Evolutionary conservation across 768 basidiomycete genomes (phyloP), one percentile per base, ranked within the genome.

Genomic region (Boletus patriciae): DNA sequence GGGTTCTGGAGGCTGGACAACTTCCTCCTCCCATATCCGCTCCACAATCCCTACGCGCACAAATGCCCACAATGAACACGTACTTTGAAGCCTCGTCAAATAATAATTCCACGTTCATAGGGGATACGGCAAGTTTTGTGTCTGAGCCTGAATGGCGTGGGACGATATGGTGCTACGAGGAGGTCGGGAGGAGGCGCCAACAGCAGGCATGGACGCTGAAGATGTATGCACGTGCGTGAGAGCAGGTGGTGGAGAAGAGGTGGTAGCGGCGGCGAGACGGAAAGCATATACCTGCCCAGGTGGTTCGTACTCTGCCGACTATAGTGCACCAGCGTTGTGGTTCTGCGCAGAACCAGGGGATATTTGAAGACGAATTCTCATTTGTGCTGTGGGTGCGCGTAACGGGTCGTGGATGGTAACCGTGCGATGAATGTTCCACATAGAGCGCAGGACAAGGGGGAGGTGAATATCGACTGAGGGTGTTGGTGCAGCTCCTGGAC

Each of bases 21-120:
- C n/a, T n/a, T n/a, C n/a, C n/a, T n/a, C n/a, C n/a, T n/a, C n/a
- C n/a, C n/a, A n/a, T n/a, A n/a, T n/a, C n/a, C n/a, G n/a, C n/a
- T n/a, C n/a, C n/a, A n/a, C n/a, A n/a, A n/a, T n/a, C n/a, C n/a
- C n/a, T n/a, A n/a, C n/a, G n/a, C n/a, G 83, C 49, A 96, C 85
- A 65, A 91, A 96, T 18, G 88, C 84, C 93, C 94, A 97, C 15
- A 96, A 75, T 5, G 87, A 87, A 71, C 93, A 95, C n/a, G 94
- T 92, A 37, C 87, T 80, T 13, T 93, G 84, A 19, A 97, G 77
- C 9, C 94, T 83, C 7, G 81, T 75, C 16, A 96, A 77, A 69
- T 94, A 96, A 87, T 93, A 96, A n/a, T 90, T 86, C 18, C 81
- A 83, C 12, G 81, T 76, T 65, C 94, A 97, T 3, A 97, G 76